A percentile compares a stretch with the other conserved stretches of the same genome.
These are phyloP conservation scores for Ogataea parapolymorpha DNA, from an alignment of 805 yeast genomes.

Conservation along the genomic window DNA sequence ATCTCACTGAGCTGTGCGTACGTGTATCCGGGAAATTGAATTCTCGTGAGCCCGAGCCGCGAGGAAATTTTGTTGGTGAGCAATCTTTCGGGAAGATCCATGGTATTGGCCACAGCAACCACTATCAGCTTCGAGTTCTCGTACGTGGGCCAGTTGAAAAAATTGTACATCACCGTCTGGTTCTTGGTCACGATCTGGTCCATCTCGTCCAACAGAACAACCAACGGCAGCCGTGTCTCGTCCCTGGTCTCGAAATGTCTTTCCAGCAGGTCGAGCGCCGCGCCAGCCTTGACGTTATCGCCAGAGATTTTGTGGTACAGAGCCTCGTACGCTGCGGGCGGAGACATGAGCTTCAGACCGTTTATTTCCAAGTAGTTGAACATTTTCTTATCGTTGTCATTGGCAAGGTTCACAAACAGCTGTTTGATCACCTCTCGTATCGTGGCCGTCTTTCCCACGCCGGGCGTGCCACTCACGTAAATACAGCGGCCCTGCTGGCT, in stretches of 20 bases:
- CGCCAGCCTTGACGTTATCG: conserved; percentile 53
- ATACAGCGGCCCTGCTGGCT: conserved; percentile 76
- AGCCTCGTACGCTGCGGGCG: conserved; percentile 76
- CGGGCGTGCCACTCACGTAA: conserved; percentile 95
- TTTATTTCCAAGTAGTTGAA: conserved; percentile 85
- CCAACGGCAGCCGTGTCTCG: conserved; percentile 49
- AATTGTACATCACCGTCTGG: conserved; percentile 88
- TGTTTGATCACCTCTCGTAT: conserved; percentile 80
- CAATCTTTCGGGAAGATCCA: conserved; percentile 92
- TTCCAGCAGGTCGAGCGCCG: conserved; percentile 67
- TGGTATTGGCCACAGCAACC: conserved; percentile 92
- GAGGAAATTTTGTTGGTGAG: conserved; percentile 87
- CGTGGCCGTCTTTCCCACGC: conserved; percentile 96
- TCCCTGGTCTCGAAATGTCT: conserved; percentile 49
- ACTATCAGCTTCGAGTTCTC: conserved; percentile 76
- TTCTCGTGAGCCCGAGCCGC: conserved; percentile 81
- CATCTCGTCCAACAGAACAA: conserved; percentile 84
- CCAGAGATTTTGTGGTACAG: conserved; percentile 77
- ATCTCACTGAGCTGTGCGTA: conserved; percentile 73
- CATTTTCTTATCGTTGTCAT: conserved; percentile 21
- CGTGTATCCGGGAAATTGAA: conserved; percentile 86
- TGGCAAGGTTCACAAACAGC: conserved; percentile 36
- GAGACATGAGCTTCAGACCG: conserved; percentile 79
- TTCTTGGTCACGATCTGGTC: conserved; percentile 85
- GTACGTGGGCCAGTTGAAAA: conserved; percentile 96